Evolutionary conservation across 1,284 basidiomycete species (phyloP), one percentile per base, ranked within the genome.

Genomic region (Cutaneotrichosporon sp.): DNA sequence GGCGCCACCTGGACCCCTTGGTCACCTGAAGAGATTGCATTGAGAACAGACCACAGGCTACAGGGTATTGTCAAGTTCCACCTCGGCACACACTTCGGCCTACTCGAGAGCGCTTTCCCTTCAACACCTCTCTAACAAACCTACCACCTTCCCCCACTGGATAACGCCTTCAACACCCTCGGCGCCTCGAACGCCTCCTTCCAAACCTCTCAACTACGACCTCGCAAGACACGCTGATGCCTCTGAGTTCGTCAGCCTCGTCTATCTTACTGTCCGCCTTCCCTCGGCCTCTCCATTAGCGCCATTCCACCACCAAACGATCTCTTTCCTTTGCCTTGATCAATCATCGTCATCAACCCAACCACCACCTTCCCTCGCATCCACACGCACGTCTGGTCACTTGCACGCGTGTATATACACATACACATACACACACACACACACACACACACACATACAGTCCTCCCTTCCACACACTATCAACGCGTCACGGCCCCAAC

Each of bases 301-400:
- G 18, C 18, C 46, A 47, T 18, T 47, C 13, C 13, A 18, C 40
- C 46, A 47, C 21, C 16, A 47, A 14, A 5, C 16, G 42, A 47
- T 3, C 16, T 11, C 46, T 9, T 47, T 21, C 18, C 46, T 47
- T 47, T 22, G 46, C 21, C 8, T 18, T 22, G 2, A 47, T 18
- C 46, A 18, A 18, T 8, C 21, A 18, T 47, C 46, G 46, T 8
- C 46, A 47, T 22, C 46, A n/a, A 26, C 18, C 22, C 36, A 21
- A 22, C 42, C 56, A 31, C 16, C 13, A 57, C 56, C 40, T 42
- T 31, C 56, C 9, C 56, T 46, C 56, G 31, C 56, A 31, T 36
- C 30, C 40, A 47, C 56, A 58, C 56, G 9, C 56, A 46, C n/a
- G 26, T 26, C n/a, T 26, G n/a, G 18, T 8, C 46, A 47, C 46